These are phyloP conservation scores for Jimgerdemannia flammicorona DNA, from an alignment of 192 early-diverging fungal species.

Conservation along the genomic window DNA sequence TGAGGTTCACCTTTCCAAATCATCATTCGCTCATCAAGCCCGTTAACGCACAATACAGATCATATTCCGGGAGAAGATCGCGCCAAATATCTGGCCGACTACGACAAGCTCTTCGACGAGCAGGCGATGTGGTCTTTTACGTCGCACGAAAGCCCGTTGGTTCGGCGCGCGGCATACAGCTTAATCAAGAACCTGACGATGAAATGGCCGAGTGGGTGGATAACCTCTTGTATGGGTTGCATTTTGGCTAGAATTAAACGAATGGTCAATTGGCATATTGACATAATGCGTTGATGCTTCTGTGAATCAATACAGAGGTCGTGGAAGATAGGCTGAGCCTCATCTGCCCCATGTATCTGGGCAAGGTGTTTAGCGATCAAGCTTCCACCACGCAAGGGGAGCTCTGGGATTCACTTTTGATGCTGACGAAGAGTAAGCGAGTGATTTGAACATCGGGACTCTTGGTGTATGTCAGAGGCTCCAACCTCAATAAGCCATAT, in stretches of 20 bases:
- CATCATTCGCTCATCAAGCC: no score
- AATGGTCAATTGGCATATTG: no score
- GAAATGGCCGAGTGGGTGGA: conserved; percentile 37
- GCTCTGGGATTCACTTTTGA: conserved; percentile 85
- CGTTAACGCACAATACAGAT: conserved; percentile 1
- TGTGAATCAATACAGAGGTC: no score
- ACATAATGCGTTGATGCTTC: no score
- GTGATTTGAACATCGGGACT: not conserved
- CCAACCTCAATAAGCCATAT: no score
- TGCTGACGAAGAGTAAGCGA: conserved; percentile 58
- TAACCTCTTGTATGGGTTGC: no score
- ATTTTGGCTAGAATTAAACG: no score
- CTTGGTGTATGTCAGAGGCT: no score
- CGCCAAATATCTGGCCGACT: conserved; percentile 19
- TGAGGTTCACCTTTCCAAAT: not conserved
- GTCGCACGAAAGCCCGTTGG: conserved; percentile 36
- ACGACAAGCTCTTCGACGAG: conserved; percentile 47
- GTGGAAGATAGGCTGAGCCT: no score
- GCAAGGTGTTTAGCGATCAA: no score
- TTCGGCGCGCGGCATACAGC: conserved; percentile 57
- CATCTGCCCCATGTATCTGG: no score
- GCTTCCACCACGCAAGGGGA: conserved; percentile 31
- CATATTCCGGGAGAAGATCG: conserved; percentile 16
- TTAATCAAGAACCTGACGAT: conserved; percentile 48
- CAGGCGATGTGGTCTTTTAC: conserved; percentile 52